phyloP scores from a whole-genome alignment of 306 rosid genomes.

The Lotus japonicus region DNA sequence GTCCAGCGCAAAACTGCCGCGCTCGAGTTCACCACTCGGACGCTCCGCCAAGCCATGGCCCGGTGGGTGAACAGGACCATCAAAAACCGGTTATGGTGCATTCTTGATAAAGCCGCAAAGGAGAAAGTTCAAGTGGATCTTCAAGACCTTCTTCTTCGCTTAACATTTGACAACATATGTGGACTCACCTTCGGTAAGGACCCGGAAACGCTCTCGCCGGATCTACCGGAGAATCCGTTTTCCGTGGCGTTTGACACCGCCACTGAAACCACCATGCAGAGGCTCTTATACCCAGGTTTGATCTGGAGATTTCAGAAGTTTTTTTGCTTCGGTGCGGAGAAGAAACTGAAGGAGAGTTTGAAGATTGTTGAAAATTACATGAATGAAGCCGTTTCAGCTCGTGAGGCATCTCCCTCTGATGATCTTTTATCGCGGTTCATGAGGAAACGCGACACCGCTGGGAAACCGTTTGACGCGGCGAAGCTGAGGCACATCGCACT shows the following conservation, averaged over 20 bases:
- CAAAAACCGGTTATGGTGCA: slow-evolving; percentile 67
- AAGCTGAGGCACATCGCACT: slow-evolving; percentile 69
- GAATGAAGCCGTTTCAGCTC: slow-evolving; percentile 60
- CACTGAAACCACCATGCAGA: slow-evolving; percentile 71
- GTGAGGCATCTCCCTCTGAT: slow-evolving; percentile 63
- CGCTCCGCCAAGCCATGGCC: slow-evolving; percentile 85
- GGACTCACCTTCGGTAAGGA: slow-evolving; percentile 93
- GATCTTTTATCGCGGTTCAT: slow-evolving; percentile 74
- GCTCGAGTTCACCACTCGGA: slow-evolving; percentile 80
- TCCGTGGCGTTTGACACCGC: slow-evolving; percentile 67
- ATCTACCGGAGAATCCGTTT: slow-evolving; percentile 51
- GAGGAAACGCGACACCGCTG: slow-evolving; percentile 58
- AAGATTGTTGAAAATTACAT: slow-evolving; percentile 60
- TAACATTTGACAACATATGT: slow-evolving; percentile 88
- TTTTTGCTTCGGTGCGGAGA: slow-evolving; percentile 49
- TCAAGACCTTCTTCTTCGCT: slow-evolving; percentile 74
- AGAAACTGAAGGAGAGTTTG: slow-evolving; percentile 41
- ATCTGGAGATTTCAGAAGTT: slow-evolving; percentile 60
- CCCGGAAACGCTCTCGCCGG: slow-evolving; percentile 76
- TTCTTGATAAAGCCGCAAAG: slow-evolving; percentile 57
- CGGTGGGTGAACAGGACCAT: slow-evolving; percentile 94
- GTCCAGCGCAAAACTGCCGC: slow-evolving; percentile 97
- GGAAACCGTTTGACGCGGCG: slow-evolving; percentile 32
- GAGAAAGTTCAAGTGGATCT: slow-evolving; percentile 53
- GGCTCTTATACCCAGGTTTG: slow-evolving; percentile 69